Evolutionary conservation across 2,329 filamentous ascomycete genomes (phyloP).

Genomic region (Calycina herbarum): DNA sequence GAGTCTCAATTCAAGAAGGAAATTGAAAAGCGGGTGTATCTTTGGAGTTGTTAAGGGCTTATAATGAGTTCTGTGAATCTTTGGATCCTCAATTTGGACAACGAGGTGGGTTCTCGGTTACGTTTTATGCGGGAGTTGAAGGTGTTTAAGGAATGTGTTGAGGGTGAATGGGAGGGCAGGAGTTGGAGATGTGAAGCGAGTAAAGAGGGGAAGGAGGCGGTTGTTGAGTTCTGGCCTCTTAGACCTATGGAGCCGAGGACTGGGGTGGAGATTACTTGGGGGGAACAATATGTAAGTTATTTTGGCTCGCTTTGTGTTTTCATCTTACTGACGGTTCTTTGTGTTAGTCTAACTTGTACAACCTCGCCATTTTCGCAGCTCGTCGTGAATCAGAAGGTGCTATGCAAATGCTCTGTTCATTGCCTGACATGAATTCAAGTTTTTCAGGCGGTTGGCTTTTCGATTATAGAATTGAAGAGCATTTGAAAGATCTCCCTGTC

Average conservation of each 20-base stretch:
- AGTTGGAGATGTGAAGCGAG: too few relatives aligned
- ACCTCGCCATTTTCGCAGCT: too few relatives aligned
- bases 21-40: too few relatives aligned
- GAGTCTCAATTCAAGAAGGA: too few relatives aligned
- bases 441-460: slow-evolving; percentile 14
- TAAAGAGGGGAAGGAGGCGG: background rate
- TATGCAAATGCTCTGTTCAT: slow-evolving; percentile 3
- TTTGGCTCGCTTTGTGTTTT: too few relatives aligned
- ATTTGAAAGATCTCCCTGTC: background rate
- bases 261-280: background rate
- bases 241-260: background rate
- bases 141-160: too few relatives aligned
- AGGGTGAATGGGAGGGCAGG: too few relatives aligned
- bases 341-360: too few relatives aligned
- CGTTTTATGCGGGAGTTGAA: background rate
- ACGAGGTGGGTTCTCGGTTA: slow-evolving; percentile 12
- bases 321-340: too few relatives aligned
- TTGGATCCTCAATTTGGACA: slow-evolving; percentile 13
- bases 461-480: background rate
- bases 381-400: slow-evolving; percentile 2
- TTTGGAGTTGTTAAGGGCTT: too few relatives aligned
- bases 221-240: background rate
- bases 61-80: slow-evolving; percentile 8
- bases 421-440: slow-evolving; percentile 1
- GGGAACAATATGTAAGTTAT: background rate